Evolutionary conservation across 768 basidiomycete species (phyloP), one percentile per base, ranked within the genome.

Genomic region (Dentipellis fragilis): DNA sequence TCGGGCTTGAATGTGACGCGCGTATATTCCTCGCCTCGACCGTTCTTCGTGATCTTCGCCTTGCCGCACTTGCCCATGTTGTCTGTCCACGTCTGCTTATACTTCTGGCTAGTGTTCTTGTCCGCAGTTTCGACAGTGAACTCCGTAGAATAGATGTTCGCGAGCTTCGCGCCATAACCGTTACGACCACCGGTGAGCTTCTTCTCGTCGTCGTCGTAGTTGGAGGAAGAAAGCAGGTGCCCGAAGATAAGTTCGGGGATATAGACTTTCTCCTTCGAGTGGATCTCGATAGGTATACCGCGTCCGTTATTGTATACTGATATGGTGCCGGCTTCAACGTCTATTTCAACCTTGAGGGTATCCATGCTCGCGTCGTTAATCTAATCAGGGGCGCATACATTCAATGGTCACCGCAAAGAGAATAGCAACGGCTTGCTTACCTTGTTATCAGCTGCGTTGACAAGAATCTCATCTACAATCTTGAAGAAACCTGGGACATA

Each of bases 361-460:
- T 95, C 89, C 96, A 99, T 99, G 54, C 67, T 81, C 2, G 81
- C 52, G 68, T 98, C 95, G 61, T 95, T 97, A 64, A 95, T 89
- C 95, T 99, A 29, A 6, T 29, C 3, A 29, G 56, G 0, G 19
- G 16, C 48, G 29, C 48, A 49, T 23, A 42, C 29, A 17, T n/a
- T 11, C 21, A 14, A 35, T 42, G 40, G 19, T 54, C 11, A 55
- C 49, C 45, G 34, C 46, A 17, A 23, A 16, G n/a, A n/a, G 19
- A 39, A 57, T 29, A 52, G 12, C 10, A 11, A 10, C n/a, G 0
- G 12, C 12, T n/a, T 9, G 69, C 75, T 55, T 59, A 90, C 95
- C 85, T 99, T 99, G 73, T 98, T 96, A 68, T 99, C 96, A 3
- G 96, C 96, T 19, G 96, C 96, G 69, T 99, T 99, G 64, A 99